Conservation (phyloP, 768 basidiomycete species). For the Auriscalpium microsporum region DNA sequence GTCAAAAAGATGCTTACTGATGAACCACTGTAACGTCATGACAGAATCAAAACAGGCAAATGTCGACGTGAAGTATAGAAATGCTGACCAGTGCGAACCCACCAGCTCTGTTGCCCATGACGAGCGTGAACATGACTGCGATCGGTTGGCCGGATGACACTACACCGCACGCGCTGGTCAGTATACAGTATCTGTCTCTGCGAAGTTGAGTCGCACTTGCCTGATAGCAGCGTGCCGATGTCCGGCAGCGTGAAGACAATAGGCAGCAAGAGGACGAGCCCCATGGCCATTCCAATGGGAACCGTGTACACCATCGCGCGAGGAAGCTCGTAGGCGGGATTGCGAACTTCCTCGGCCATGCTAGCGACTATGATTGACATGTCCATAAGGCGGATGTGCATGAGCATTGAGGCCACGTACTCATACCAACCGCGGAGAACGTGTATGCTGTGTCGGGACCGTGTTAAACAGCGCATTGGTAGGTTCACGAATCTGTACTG, state of each 20-base stretch:
- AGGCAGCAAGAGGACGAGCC: conserved; percentile 50
- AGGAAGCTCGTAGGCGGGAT: conserved; percentile 47
- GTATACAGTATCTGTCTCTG: no score
- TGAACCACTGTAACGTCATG: not conserved
- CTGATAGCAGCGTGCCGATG: conserved; percentile 40
- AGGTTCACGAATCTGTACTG: no score
- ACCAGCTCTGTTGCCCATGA: conserved; percentile 53
- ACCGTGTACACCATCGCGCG: conserved; percentile 45
- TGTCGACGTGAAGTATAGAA: not conserved
- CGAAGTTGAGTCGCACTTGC: conserved; percentile 21
- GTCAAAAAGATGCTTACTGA: not conserved
- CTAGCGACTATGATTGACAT: conserved; percentile 36
- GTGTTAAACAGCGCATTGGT: no score
- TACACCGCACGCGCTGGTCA: conserved; percentile 8
- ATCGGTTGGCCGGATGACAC: conserved; percentile 57
- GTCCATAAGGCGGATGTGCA: not conserved
- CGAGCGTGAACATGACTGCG: conserved; percentile 51
- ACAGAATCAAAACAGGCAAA: not conserved
- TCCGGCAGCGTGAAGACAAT: conserved; percentile 60
- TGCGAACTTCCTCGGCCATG: conserved; percentile 61
- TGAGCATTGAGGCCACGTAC: conserved; percentile 19
- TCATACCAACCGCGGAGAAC: conserved; percentile 55
- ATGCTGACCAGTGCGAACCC: conserved; percentile 50
- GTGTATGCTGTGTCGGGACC: conserved; percentile 35
- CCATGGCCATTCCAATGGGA: conserved; percentile 42